These are phyloP conservation scores for Staphylotrichum tortipilum DNA, from an alignment of 495 filamentous ascomycete genomes.

Conservation along the genomic window DNA sequence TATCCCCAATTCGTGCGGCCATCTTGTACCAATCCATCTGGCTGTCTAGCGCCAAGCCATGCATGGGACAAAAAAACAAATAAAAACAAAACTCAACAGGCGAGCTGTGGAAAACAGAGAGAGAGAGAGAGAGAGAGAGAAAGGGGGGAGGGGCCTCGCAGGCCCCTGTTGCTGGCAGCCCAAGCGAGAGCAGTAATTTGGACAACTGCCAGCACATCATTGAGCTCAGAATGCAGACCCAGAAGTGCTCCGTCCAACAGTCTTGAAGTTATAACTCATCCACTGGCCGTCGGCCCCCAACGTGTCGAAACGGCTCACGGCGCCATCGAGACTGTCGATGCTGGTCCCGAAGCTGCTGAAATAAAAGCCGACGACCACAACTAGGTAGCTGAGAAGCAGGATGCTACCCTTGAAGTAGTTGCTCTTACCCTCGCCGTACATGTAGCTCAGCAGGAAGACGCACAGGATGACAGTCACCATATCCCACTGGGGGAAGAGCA, in stretches of 20 bases:
- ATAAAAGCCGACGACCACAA: conserved; percentile 87
- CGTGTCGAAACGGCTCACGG: conserved; percentile 62
- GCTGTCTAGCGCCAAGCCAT: too few relatives aligned
- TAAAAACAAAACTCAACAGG: too few relatives aligned
- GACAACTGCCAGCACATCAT: background rate
- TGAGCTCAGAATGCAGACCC: conserved; percentile 27
- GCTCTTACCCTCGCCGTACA: conserved; percentile 97
- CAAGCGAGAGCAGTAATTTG: background rate
- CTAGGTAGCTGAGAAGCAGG: conserved; percentile 84
- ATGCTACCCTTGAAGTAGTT: conserved; percentile 92
- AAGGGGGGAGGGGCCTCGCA: too few relatives aligned
- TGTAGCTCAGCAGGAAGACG: conserved; percentile 93
- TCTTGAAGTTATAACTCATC: conserved; percentile 42
- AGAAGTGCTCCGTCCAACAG: conserved; percentile 36
- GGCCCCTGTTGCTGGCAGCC: too few relatives aligned
- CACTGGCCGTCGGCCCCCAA: conserved; percentile 45
- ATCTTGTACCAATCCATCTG: too few relatives aligned
- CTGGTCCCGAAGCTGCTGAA: conserved; percentile 65
- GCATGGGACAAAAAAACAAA: too few relatives aligned
- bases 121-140: too few relatives aligned
- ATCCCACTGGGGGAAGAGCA: conserved; percentile 99
- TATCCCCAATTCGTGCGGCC: too few relatives aligned
- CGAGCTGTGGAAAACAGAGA: too few relatives aligned
- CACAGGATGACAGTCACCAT: conserved; percentile 97
- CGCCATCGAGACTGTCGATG: conserved; percentile 47